A percentile compares a stretch with the other conserved stretches of the same genome.
These are phyloP conservation scores for Pythium oligandrum DNA, from an alignment of 352 stramenopile genomes.

Conservation along the genomic window DNA sequence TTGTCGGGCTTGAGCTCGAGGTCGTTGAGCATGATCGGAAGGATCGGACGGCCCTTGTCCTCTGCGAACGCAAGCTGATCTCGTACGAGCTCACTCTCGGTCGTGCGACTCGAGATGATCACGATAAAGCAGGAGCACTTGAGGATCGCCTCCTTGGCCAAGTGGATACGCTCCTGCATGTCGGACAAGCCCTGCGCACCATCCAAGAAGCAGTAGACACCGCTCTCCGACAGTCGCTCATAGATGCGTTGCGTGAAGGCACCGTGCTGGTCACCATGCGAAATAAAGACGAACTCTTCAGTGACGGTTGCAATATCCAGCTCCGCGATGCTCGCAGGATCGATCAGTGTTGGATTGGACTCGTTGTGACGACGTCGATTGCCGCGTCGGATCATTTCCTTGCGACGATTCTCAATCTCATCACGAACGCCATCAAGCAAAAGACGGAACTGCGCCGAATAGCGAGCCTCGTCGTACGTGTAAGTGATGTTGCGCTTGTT, in stretches of 20 bases:
- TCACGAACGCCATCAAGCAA: slow-evolving; percentile 71
- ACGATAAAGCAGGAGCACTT: slow-evolving; percentile 73
- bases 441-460: slow-evolving; percentile 47
- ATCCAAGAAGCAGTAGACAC: slow-evolving; percentile 51
- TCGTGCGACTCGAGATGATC: slow-evolving; percentile 60
- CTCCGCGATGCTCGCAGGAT: slow-evolving; percentile 13
- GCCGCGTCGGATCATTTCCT: slow-evolving; percentile 31
- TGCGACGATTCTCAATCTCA: slow-evolving; percentile 67
- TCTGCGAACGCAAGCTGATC: slow-evolving; percentile 80
- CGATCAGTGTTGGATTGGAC: slow-evolving; percentile 12
- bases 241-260: slow-evolving; percentile 58
- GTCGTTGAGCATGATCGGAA: slow-evolving; percentile 75
- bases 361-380: slow-evolving; percentile 19
- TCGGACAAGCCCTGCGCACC: slow-evolving; percentile 38
- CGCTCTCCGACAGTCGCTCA: slow-evolving; percentile 47
- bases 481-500: slow-evolving; percentile 60
- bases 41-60: slow-evolving; percentile 65
- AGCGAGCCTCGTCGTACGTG: slow-evolving; percentile 59
- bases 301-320: slow-evolving; percentile 22
- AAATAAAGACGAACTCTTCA: slow-evolving; percentile 65
- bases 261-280: slow-evolving; percentile 64
- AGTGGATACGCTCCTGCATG: slow-evolving; percentile 59
- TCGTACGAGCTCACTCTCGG: slow-evolving; percentile 66
- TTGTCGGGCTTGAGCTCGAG: slow-evolving; percentile 70
- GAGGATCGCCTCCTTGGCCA: slow-evolving; percentile 74